Base-by-base conservation (phyloP, 306 rosid species). In the Vachellia pachyceras region DNA sequence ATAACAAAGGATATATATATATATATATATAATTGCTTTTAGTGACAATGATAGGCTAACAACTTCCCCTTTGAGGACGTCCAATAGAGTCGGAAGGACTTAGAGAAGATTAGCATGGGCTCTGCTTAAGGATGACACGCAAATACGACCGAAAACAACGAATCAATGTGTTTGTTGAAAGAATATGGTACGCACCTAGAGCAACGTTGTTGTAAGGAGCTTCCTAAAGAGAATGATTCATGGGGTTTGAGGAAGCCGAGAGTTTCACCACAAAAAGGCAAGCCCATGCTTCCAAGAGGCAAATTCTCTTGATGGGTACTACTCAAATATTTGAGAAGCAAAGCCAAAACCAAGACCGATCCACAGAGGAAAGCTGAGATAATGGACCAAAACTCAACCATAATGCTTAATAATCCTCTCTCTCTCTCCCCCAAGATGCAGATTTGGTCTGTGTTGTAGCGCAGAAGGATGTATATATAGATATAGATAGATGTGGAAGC, bases 241-340 rank as follows among this genome's bases (percentile, higher is more conserved):
- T 92, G 98, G 76, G 98, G 87, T 73, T 89, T 91, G 79, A 94
- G 94, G 71, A 90, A 90, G 75, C 69, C 50, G 36, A 89, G 90
- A 58, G 94, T 91, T 69, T 94, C 94, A 0, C 98, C 98, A 23
- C 72, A 18, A 41, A 89, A 77, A 0, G 95, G 97, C 87, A 89
- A 90, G 12, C 98, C 98, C 92, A 89, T 85, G 87, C 63, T 86
- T 50, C 98, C 98, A 77, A 40, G 83, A 55, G 94, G 94, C 25
- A 92, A 68, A 52, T 73, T 78, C 60, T 77, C 69, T 18, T 50
- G 69, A 20, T 29, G 33, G 33, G 33, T 29, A 29, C 33, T 29
- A 2, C 12, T 55, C 49, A 77, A 36, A 49, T 81, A 45, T 69
- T 44, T 82, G 63, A 91, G 84, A 82, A 94, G 82, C 60, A 63